These are phyloP conservation scores for Tripidium arundinaceum DNA, from an alignment of 202 grass and related monocot species.

Conservation along the genomic window DNA sequence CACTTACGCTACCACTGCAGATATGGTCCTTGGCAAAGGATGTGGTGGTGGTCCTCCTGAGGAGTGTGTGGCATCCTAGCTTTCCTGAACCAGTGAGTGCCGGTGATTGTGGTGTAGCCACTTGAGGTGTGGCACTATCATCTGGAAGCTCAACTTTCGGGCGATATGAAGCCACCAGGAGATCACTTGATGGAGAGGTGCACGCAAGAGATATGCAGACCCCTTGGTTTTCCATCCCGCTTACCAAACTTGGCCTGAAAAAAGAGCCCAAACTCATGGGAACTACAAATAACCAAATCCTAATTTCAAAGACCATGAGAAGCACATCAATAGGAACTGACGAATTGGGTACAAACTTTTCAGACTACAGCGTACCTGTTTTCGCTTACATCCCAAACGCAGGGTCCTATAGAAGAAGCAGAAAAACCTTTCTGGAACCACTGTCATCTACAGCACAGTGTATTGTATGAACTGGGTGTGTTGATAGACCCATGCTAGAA, in stretches of 20 bases:
- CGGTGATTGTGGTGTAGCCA: slow-evolving; percentile 26
- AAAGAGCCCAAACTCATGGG: slow-evolving; percentile 2
- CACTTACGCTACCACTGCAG: slow-evolving; percentile 53
- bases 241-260: slow-evolving; percentile 59
- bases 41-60: slow-evolving; percentile 35
- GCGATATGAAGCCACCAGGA: slow-evolving; percentile 69
- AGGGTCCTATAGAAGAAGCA: slow-evolving; percentile 82
- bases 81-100: slow-evolving; percentile 48
- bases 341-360: background rate
- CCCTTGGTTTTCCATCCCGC: slow-evolving; percentile 47
- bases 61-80: slow-evolving; percentile 54
- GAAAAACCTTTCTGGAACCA: slow-evolving; percentile 54
- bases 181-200: slow-evolving; percentile 39
- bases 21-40: slow-evolving; percentile 39
- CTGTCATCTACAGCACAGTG: slow-evolving; percentile 40
- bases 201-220: slow-evolving; percentile 82
- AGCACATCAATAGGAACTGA: background rate
- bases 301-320: background rate
- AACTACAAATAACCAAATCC: slow-evolving; percentile 3
- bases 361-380: slow-evolving; percentile 26
- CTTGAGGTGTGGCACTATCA: slow-evolving; percentile 40
- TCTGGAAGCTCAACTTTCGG: slow-evolving; percentile 57
- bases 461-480: slow-evolving; percentile 70
- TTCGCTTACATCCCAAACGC: slow-evolving; percentile 56
- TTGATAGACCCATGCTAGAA: slow-evolving; percentile 51